A percentile compares a stretch with the other conserved stretches of the same genome.
These are phyloP conservation scores for Colletotrichum cordylinicola DNA, from an alignment of 2,329 filamentous ascomycete species.

Conservation along the genomic window DNA sequence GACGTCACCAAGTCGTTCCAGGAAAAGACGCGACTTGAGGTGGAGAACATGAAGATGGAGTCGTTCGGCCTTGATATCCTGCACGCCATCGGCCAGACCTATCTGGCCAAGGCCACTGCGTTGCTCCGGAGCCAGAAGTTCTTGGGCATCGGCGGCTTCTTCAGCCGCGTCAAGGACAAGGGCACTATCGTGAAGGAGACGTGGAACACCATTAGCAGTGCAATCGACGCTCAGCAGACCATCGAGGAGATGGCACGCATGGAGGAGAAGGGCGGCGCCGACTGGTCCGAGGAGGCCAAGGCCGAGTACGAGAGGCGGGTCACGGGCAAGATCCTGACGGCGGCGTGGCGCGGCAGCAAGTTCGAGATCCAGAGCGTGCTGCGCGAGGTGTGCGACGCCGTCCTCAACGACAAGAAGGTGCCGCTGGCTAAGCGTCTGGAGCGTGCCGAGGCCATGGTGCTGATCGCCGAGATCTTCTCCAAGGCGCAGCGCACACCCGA, in stretches of 20 bases:
- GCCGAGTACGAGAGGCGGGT: conserved; percentile 94
- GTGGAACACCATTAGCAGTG: conserved; percentile 96
- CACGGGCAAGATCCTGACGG: conserved; percentile 96
- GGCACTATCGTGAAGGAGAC: conserved; percentile 96
- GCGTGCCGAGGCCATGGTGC: conserved; percentile 85
- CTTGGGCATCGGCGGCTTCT: conserved; percentile 94
- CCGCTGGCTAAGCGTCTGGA: conserved; percentile 85
- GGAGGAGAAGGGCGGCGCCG: conserved; percentile 92
- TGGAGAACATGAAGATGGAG: conserved; percentile 99
- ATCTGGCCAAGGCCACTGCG: conserved; percentile 84
- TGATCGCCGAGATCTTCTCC: conserved; percentile 87
- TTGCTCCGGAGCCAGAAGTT: conserved; percentile 97
- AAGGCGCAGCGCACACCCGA: conserved; percentile 89
- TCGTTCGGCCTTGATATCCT: conserved; percentile 96
- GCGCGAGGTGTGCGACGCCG: conserved; percentile 89
- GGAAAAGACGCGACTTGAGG: conserved; percentile 92
- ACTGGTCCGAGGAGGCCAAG: conserved; percentile 98
- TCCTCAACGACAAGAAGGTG: conserved; percentile 81
- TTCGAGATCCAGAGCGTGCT: conserved; percentile 98
- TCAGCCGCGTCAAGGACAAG: conserved; percentile 93
- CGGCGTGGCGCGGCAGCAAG: conserved; percentile 94
- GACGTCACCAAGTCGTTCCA: conserved; percentile 91
- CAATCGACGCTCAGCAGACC: conserved; percentile 95
- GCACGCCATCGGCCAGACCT: conserved; percentile 92
- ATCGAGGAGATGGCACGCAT: conserved; percentile 99